phyloP scores from a whole-genome alignment of 106 monocot species.

The Apostasia shenzhenica region DNA sequence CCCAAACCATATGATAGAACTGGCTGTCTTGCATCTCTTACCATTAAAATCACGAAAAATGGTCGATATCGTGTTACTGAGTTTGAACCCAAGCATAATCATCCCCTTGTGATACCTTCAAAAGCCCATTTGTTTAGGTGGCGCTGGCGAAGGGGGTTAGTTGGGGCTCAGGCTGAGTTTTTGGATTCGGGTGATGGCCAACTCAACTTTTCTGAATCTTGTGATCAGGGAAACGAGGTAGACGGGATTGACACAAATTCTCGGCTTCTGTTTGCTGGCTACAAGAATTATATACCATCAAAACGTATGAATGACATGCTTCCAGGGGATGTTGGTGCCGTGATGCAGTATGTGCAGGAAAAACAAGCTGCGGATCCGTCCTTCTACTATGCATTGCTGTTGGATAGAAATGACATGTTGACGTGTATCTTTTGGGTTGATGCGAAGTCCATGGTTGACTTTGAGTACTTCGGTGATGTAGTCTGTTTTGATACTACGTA shows the following conservation, averaged over 20 bases:
- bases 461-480: slow-evolving; percentile 31
- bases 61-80: slow-evolving; percentile 23
- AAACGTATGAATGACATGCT: slow-evolving; percentile 7
- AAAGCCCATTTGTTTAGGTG: slow-evolving; percentile 16
- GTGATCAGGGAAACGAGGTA: background rate
- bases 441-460: slow-evolving; percentile 26
- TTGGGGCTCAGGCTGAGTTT: background rate
- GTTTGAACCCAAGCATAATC: slow-evolving; percentile 23
- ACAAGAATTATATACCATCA: background rate
- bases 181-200: background rate
- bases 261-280: background rate
- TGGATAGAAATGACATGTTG: slow-evolving; percentile 18
- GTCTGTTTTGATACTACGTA: slow-evolving; percentile 33
- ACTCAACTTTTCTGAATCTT: background rate
- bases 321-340: slow-evolving; percentile 22
- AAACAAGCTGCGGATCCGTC: slow-evolving; percentile 19
- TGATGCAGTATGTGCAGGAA: slow-evolving; percentile 27
- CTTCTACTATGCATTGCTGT: slow-evolving; percentile 20
- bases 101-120: slow-evolving; percentile 13
- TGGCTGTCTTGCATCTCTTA: slow-evolving; percentile 21
- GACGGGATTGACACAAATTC: background rate
- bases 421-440: slow-evolving; percentile 29
- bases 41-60: slow-evolving; percentile 21
- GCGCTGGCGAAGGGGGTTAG: background rate
- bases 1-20: slow-evolving; percentile 18